Evolutionary conservation across 2,329 filamentous ascomycete genomes (phyloP), one percentile per base, ranked within the genome.

Genomic region (Endothia cerciana): DNA sequence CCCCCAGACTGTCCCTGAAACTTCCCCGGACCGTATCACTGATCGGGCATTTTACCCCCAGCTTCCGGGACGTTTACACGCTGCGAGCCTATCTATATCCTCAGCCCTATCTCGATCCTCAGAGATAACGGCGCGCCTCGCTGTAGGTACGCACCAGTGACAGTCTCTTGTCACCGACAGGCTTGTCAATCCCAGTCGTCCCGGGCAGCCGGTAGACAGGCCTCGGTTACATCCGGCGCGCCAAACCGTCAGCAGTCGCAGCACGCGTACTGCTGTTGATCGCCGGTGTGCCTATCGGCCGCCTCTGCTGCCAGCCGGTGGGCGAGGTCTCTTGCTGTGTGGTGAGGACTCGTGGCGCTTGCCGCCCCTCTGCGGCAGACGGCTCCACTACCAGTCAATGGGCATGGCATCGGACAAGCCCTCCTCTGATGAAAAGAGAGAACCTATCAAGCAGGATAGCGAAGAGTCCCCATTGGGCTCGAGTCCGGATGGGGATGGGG

Each of bases 351-450:
- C 72, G 73, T 77, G 77, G 77, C 77, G 74, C 73, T 75, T 76
- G 76, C 77, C 76, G 77, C 77, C 77, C 73, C 75, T 68, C 59
- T 51, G 76, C 78, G 78, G 79, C 78, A 74, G 71, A 75, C 73
- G 73, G 76, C 75, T 75, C 72, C 71, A 59, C 74, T 71, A 71
- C 55, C 65, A 65, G 68, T 65, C 69, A 74, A 77, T 81, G 57
- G 82, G 81, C 76, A 89, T 89, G 86, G 85, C 85, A 79, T 86
- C 88, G 78, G 86, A 81, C 72, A 90, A 89, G 87, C 89, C 87
- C 71, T 86, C 89, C 77, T 41, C 59, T 41, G 64, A 68, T 64
- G 86, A 89, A 75, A 83, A 85, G 76, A 85, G 85, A 78, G 84
- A 83, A 75, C 78, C 77, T 64, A 76, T 78, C 72, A 83, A 85